phyloP scores from a whole-genome alignment of 306 rosid species.

The Dryas alaskensis region DNA sequence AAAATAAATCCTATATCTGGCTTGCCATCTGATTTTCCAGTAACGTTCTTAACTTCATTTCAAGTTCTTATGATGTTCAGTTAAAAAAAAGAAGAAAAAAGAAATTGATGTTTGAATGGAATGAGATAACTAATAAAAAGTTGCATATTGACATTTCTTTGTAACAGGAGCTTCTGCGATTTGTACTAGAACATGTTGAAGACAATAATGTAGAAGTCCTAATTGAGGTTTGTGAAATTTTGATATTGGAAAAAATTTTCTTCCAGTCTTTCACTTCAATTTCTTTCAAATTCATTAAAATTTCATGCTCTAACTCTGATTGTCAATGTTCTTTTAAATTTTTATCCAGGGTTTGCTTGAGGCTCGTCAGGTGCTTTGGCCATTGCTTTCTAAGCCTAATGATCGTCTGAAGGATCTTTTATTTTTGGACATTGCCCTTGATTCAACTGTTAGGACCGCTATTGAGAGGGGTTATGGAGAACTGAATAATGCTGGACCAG shows the following conservation, averaged over 20 bases:
- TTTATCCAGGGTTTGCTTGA: constrained; percentile 80
- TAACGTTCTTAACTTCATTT: constrained; percentile 43
- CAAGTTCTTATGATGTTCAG: not conserved
- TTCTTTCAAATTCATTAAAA: too few relatives aligned
- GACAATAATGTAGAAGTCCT: constrained; percentile 68
- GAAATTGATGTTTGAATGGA: not conserved
- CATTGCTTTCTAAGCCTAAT: constrained; percentile 62
- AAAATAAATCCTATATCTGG: constrained; percentile 83
- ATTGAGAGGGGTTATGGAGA: constrained; percentile 87
- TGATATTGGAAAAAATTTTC: constrained; percentile 9
- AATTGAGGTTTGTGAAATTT: constrained; percentile 66
- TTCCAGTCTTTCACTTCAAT: not conserved
- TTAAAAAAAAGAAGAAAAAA: not conserved
- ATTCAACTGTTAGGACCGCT: constrained; percentile 92
- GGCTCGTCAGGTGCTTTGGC: constrained; percentile 81
- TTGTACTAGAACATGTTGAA: constrained; percentile 75
- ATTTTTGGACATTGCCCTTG: constrained; percentile 96
- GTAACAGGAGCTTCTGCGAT: constrained; percentile 61
- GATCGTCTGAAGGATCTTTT: constrained; percentile 87
- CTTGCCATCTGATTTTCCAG: constrained; percentile 84
- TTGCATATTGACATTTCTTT: constrained; percentile 22
- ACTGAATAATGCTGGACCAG: constrained; percentile 75
- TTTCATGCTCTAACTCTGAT: constrained; percentile 8
- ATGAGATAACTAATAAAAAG: constrained; percentile 15
- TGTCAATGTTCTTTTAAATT: constrained; percentile 21